Evolutionary conservation across 768 basidiomycete genomes (phyloP), one percentile per base, ranked within the genome.

Genomic region (Naganishia kalamii): DNA sequence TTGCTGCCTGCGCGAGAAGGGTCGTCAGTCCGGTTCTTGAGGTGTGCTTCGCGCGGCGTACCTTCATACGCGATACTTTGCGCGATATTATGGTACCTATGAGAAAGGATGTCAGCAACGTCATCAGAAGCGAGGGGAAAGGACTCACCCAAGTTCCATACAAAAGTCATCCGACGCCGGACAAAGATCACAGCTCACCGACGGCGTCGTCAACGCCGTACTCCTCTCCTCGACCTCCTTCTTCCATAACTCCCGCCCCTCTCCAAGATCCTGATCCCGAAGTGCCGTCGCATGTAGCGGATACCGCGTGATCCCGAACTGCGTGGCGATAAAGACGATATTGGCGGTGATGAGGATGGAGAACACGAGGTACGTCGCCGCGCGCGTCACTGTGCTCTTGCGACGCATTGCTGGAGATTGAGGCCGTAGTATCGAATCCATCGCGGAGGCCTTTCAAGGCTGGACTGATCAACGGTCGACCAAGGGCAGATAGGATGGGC

Each of bases 111-210:
- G 2, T 41, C 54, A 57, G 23, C 37, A 12, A 37, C 7, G n/a
- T 40, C 4, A 23, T 21, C 7, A 23, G 19, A 13, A 32, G n/a
- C 15, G 23, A 23, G 19, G 15, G 13, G 1, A 32, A 12, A 35
- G 35, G 6, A 57, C 54, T 57, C 37, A 57, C 54, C 54, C 54
- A 12, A 57, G 37, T 25, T 57, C 54, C 54, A 57, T 57, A 17
- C 54, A 57, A 37, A 57, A 57, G 32, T 57, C 54, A 40, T 57
- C 54, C 37, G 54, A 35, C n/a, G 35, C 54, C 33, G 54, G 54
- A 57, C 54, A 57, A 15, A 57, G 54, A 27, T 57, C 54, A 27
- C 54, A 57, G 54, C 54, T 57, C 37, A 57, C 54, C 32, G 54
- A 57, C 37, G 54, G 54, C 54, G 33, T 35, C 3, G 54, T 57